These are phyloP conservation scores for Berberis vulgaris DNA, from an alignment of 164 flowering plant species.

Conservation along the genomic window DNA sequence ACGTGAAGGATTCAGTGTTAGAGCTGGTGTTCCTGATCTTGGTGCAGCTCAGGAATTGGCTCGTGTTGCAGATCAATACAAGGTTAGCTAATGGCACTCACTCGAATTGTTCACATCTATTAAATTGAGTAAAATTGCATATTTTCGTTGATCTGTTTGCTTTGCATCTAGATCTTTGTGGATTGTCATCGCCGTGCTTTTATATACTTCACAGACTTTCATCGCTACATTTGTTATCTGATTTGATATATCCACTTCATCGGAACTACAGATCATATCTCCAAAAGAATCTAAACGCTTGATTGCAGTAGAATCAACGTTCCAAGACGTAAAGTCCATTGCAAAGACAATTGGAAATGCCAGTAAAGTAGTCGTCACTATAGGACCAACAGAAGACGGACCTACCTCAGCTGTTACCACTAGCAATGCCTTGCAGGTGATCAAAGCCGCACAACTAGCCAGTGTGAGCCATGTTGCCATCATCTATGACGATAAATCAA, in stretches of 20 bases:
- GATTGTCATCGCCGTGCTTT: too few species aligned
- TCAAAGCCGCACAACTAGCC: slow-evolving; percentile 72
- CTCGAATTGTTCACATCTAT: too few species aligned
- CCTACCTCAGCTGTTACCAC: slow-evolving; percentile 47
- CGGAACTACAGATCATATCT: slow-evolving; percentile 56
- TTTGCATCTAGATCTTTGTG: too few species aligned
- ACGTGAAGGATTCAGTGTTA: slow-evolving; percentile 66
- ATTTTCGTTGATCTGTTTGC: too few species aligned
- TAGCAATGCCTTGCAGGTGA: slow-evolving; percentile 58
- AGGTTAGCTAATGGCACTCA: slow-evolving; percentile 33
- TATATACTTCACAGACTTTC: too few species aligned
- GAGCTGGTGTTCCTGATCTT: slow-evolving; percentile 94
- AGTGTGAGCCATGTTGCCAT: slow-evolving; percentile 78
- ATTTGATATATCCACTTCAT: background rate
- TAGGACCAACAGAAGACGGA: slow-evolving; percentile 71
- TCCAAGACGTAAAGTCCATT: slow-evolving; percentile 52
- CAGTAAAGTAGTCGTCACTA: slow-evolving; percentile 85
- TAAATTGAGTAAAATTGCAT: too few species aligned
- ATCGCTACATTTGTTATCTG: too few species aligned
- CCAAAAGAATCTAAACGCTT: slow-evolving; percentile 60
- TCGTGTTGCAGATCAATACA: slow-evolving; percentile 60
- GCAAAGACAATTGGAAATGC: slow-evolving; percentile 95
- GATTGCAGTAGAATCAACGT: slow-evolving; percentile 70
- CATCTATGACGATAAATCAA: slow-evolving; percentile 38
- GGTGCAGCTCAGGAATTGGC: slow-evolving; percentile 84